Evolutionary conservation across 306 rosid species (phyloP).

Genomic region (Quercus rubra): DNA sequence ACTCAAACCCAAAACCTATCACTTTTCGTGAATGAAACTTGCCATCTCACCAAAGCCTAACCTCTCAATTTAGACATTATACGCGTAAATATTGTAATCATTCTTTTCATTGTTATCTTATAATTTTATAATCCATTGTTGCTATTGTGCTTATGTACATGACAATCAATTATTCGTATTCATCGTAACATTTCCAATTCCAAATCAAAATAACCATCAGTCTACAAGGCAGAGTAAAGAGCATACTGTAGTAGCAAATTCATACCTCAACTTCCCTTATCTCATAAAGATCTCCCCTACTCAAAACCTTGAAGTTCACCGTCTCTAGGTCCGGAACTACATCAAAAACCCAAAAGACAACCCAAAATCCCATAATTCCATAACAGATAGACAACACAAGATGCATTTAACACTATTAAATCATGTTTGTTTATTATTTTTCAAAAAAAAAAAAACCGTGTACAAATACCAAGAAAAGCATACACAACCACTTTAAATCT

Average conservation of each 20-base stretch:
- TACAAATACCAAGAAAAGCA: no score
- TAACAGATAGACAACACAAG: background rate
- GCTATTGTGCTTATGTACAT: background rate
- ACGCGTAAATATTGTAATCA: background rate
- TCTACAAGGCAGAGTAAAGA: background rate
- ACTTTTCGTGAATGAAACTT: no score
- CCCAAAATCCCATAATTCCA: background rate
- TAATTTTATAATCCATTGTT: background rate
- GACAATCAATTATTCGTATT: background rate
- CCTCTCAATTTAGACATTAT: background rate
- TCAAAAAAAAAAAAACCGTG: no score
- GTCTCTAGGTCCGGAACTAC: conserved; percentile 92
- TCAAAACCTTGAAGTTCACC: conserved; percentile 62
- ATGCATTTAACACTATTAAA: no score
- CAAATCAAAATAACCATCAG: background rate
- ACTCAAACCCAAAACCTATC: no score
- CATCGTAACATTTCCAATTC: no score
- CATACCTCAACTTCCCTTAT: conserved; percentile 85
- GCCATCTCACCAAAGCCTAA: no score
- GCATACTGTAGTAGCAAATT: background rate
- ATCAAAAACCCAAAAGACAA: conserved; percentile 13
- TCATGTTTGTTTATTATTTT: no score
- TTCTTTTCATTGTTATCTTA: background rate
- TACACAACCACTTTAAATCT: no score
- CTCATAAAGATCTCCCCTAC: conserved; percentile 62